Evolutionary conservation across 768 basidiomycete species (phyloP), one percentile per base, ranked within the genome.

Genomic region (Hemileccinum impolitum): DNA sequence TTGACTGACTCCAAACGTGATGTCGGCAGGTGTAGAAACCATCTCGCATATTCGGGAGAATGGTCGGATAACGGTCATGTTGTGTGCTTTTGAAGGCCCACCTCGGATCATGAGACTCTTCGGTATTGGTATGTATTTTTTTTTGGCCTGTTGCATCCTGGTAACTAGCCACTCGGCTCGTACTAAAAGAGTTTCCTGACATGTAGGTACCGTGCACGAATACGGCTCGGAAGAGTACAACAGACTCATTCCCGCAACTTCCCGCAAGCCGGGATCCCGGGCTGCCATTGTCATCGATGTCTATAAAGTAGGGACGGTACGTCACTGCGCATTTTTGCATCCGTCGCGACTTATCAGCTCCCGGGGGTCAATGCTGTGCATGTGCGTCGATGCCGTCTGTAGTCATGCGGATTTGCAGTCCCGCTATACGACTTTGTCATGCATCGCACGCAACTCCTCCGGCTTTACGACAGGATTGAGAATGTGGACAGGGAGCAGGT

Each of bases 331-430:
- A 14, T 9, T 30, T 5, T 30, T 30, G 28, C 28, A 30, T 30
- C 28, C 28, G 2, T 30, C 28, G 28, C 8, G 28, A 30, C 28
- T 30, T 8, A 30, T 30, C 28, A 8, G 11, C 9, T 23, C 23
- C n/a, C n/a, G n/a, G n/a, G n/a, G n/a, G n/a, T n/a, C 23, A 23
- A 23, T 6, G 23, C 23, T 6, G 6, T 23, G 6, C 23, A 23
- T 23, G 23, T 23, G 23, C 6, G 6, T 23, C 6, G 23, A 3
- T 23, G 6, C 23, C 23, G 28, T 21, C 18, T 26, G n/a, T 58
- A 87, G 85, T 84, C 84, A 1, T 88, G 85, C 53, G 84, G 85
- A 17, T 86, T 70, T 52, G 75, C 75, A 4, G 79, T 87, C 21
- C 85, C 85, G 5, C 71, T 78, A 52, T 85, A 79, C 61, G 70